Conservation (phyloP, 2,329 filamentous ascomycete species). For the Clonostachys rosea region DNA sequence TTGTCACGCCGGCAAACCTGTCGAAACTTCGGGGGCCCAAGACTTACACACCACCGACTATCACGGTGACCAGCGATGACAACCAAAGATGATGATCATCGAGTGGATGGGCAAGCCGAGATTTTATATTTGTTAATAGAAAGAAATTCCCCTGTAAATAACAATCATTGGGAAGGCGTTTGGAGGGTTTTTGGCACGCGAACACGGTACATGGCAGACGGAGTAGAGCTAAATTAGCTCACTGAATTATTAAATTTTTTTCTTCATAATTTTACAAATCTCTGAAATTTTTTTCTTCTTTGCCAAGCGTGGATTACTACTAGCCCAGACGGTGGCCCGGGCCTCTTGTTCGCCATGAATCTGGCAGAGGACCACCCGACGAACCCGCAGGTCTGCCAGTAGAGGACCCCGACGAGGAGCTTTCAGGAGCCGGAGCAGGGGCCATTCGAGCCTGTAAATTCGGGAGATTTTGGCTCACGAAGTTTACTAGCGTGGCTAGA, state of each 20-base stretch:
- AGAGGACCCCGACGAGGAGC: neutral
- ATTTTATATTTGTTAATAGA: too few species aligned
- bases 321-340: slow-evolving; percentile 57
- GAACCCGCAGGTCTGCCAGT: slow-evolving; percentile 22
- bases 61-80: slow-evolving; percentile 1
- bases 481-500: slow-evolving; percentile 62
- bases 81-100: too few species aligned
- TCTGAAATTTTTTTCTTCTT: too few species aligned
- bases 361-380: slow-evolving; percentile 48
- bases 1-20: slow-evolving; percentile 27
- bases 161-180: neutral
- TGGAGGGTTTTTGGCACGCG: neutral
- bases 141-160: too few species aligned
- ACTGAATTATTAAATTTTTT: neutral
- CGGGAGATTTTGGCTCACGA: slow-evolving; percentile 5
- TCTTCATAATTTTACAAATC: neutral
- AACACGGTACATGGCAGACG: neutral
- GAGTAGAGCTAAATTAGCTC: neutral
- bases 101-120: too few species aligned
- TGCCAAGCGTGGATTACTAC: slow-evolving; percentile 8
- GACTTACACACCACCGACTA: slow-evolving; percentile 30
- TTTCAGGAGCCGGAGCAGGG: neutral
- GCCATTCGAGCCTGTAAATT: neutral
- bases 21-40: slow-evolving; percentile 31
- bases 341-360: slow-evolving; percentile 61